Base-by-base conservation (phyloP, 441 rosid genomes). In the Oxalis stricta region DNA sequence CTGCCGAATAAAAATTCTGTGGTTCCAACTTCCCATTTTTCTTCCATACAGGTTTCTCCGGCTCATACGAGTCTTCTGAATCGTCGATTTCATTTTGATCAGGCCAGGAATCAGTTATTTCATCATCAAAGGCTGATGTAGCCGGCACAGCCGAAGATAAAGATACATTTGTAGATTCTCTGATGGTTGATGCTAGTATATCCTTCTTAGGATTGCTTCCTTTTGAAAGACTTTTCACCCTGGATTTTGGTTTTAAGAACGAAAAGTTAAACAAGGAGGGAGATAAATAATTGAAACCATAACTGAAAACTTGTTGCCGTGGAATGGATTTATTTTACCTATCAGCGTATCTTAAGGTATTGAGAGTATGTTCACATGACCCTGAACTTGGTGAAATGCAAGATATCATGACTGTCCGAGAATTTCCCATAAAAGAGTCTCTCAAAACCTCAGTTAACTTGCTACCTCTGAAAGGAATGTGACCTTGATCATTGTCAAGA, bases 381-480 rank as follows among this genome's bases (percentile, higher is more conserved):
- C 98, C 98, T 18, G 91, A 79, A 64, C 77, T 72, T 28, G 98
- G 98, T 33, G 98, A 91, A 63, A 85, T 91, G 80, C 98, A 91
- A 28, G 99, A 91, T 48, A 91, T 69, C 99, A 91, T 91, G 34
- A 91, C 96, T n/a, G 99, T 91, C 45, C 96, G 83, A 10, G 99
- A 91, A 66, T 91, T 83, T 58, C 99, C 96, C 23, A 83, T 77
- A 40, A 91, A 91, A 17, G 99, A 91, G 68, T 91, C 99, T 53
- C 99, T 77, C 15, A 91, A 74, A 63, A 91, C 99, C 63, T 91
- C 99, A 2, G 99, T 91, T 44, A 91, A 60, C 65, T 91, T 91
- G 66, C 99, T 91, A 64, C 99, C 99, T 57, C 99, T 79, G 65
- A 91, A 91, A 56, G 99, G 99, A 73, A 91, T 83, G 60, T 91